Evolutionary conservation across 352 stramenopile species (phyloP).

Genomic region (Pythium phragmitis): DNA sequence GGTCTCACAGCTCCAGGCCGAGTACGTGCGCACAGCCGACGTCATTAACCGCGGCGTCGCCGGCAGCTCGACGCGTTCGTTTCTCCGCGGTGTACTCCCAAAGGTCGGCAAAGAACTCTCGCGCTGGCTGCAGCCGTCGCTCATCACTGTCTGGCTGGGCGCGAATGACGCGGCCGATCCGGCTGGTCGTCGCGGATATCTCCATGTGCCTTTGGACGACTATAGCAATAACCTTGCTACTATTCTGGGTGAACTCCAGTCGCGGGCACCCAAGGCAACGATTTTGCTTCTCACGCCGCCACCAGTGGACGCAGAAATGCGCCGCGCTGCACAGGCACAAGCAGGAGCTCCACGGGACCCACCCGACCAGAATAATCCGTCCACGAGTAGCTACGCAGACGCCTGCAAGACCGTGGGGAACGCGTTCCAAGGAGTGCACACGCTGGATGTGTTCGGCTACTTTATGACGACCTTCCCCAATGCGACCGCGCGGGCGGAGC

Average conservation of each 20-base stretch:
- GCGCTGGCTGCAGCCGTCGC: constrained; percentile 25
- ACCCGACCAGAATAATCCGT: constrained; percentile 42
- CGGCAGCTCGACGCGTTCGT: constrained; percentile 44
- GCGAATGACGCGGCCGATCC: constrained; percentile 55
- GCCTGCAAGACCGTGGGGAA: not conserved
- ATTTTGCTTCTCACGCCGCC: constrained; percentile 52
- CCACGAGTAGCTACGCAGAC: constrained; percentile 30
- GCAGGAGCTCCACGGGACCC: constrained; percentile 10
- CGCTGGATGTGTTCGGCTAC: constrained; percentile 11
- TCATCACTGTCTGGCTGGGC: constrained; percentile 59
- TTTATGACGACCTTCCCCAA: constrained; percentile 17
- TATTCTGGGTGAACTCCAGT: constrained; percentile 25
- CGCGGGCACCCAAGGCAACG: constrained; percentile 23
- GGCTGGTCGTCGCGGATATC: constrained; percentile 29
- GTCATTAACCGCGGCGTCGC: constrained; percentile 46
- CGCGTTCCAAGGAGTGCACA: not conserved
- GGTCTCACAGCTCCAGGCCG: constrained; percentile 37
- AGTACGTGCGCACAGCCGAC: constrained; percentile 47
- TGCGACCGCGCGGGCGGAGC: not conserved
- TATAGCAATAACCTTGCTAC: constrained; percentile 36
- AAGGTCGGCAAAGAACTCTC: constrained; percentile 38
- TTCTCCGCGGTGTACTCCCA: constrained; percentile 37
- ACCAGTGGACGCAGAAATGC: constrained; percentile 35
- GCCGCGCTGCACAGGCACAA: constrained; percentile 1
- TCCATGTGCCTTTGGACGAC: constrained; percentile 43